Percentiles rank a stretch among this genome's conserved stretches.
Conservation (phyloP, 495 filamentous ascomycete species). For the Aspergillus carlsbadensis region DNA sequence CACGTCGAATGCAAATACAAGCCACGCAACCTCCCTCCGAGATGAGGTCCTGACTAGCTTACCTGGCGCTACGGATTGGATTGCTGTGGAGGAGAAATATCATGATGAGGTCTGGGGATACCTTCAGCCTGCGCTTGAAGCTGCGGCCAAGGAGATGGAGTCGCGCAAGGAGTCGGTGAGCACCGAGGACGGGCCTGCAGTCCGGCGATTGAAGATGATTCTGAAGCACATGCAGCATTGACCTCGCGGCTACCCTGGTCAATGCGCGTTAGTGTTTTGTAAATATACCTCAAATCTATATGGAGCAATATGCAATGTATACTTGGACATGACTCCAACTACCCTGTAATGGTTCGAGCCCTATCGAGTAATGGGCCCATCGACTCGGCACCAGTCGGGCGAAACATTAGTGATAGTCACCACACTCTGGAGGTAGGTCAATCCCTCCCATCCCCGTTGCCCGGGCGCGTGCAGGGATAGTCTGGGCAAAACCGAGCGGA, state of each 20-base stretch:
- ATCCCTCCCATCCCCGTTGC: no score
- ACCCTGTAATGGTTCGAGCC: no score
- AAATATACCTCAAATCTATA: background rate
- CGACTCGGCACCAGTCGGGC: no score
- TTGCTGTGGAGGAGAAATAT: constrained; percentile 62
- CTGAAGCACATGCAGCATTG: constrained; percentile 45
- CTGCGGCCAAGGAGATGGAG: constrained; percentile 61
- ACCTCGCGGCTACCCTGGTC: background rate
- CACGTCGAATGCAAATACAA: background rate
- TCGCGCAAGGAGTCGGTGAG: constrained; percentile 42
- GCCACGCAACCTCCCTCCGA: constrained; percentile 21
- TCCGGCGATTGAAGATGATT: constrained; percentile 50
- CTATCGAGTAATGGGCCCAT: no score
- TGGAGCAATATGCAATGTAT: no score
- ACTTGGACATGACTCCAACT: no score
- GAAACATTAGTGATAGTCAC: no score
- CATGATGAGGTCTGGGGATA: constrained; percentile 81
- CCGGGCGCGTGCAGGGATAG: no score
- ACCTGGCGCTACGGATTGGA: constrained; percentile 52
- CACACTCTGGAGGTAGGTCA: no score
- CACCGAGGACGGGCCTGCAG: constrained; percentile 40
- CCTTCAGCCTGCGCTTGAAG: constrained; percentile 57
- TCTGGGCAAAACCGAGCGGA: no score
- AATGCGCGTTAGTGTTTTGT: background rate
- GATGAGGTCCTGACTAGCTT: constrained; percentile 32